These are phyloP conservation scores for Thuja plicata DNA, from an alignment of 83 land plant genomes.

Conservation along the genomic window DNA sequence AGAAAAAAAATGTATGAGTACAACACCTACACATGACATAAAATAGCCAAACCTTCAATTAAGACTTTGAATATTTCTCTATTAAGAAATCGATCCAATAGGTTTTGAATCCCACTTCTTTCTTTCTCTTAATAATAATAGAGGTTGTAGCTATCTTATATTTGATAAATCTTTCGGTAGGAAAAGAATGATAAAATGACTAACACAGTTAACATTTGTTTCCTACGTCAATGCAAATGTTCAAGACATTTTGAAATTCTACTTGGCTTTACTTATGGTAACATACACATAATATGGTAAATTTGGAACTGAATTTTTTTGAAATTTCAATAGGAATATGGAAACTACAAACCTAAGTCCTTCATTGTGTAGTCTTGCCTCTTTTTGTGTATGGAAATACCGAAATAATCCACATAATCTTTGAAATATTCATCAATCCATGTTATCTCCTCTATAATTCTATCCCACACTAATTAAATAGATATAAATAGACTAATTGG, in stretches of 20 bases:
- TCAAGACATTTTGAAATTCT: neutral
- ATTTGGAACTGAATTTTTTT: neutral
- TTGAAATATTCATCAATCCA: conserved; percentile 35
- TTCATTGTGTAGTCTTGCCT: conserved; percentile 52
- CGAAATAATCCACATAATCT: conserved; percentile 39
- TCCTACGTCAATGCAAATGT: neutral
- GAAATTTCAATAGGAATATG: conserved; percentile 7
- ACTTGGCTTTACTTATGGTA: neutral
- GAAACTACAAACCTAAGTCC: conserved; percentile 35
- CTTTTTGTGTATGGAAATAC: conserved; percentile 36
- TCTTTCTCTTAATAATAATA: neutral
- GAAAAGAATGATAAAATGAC: neutral
- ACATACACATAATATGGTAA: neutral
- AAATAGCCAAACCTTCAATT: neutral
- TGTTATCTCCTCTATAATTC: conserved; percentile 39
- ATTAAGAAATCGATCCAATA: neutral
- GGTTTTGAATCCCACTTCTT: neutral
- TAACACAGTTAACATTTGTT: neutral
- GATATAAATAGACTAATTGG: too few relatives aligned
- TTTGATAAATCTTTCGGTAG: neutral
- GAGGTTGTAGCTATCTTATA: neutral
- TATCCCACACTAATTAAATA: too few relatives aligned
- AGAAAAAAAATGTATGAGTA: too few relatives aligned
- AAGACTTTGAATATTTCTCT: neutral
- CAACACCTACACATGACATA: neutral